These are phyloP conservation scores for Austroboletus eburneus DNA, from an alignment of 768 basidiomycete species.

Conservation along the genomic window DNA sequence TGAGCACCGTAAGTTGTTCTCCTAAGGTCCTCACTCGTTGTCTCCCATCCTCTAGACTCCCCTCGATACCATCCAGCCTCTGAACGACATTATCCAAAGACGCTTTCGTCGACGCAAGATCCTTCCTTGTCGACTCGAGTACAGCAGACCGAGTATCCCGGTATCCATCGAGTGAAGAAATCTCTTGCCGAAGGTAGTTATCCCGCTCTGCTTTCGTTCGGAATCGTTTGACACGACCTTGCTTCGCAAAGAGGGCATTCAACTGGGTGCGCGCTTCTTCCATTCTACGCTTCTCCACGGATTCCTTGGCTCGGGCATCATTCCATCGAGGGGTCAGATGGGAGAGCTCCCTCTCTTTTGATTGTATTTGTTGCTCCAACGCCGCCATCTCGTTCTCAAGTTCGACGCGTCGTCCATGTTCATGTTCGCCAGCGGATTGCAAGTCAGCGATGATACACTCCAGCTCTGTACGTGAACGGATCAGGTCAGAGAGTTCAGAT, in stretches of 20 bases:
- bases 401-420: slow-evolving; percentile 58
- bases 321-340: slow-evolving; percentile 70
- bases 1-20: slow-evolving; percentile 57
- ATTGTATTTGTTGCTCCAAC: slow-evolving; percentile 56
- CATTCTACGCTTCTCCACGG: slow-evolving; percentile 57
- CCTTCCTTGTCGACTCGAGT: slow-evolving; percentile 48
- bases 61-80: slow-evolving; percentile 52
- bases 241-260: slow-evolving; percentile 79
- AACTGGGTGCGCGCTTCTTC: slow-evolving; percentile 73
- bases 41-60: slow-evolving; percentile 62
- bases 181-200: slow-evolving; percentile 74
- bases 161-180: slow-evolving; percentile 63
- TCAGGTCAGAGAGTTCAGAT: slow-evolving; percentile 80
- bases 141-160: slow-evolving; percentile 51
- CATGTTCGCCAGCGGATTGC: slow-evolving; percentile 56
- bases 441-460: slow-evolving; percentile 82
- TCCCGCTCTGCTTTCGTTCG: slow-evolving; percentile 81
- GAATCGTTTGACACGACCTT: slow-evolving; percentile 85
- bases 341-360: slow-evolving; percentile 60
- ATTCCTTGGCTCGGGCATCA: slow-evolving; percentile 46
- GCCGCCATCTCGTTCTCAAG: slow-evolving; percentile 61
- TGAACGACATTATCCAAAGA: slow-evolving; percentile 56
- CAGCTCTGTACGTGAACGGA: slow-evolving; percentile 80
- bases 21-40: slow-evolving; percentile 50
- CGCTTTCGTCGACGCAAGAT: slow-evolving; percentile 44